Base-by-base conservation (phyloP, 2,329 filamentous ascomycete species). In the Fusarium compactum region DNA sequence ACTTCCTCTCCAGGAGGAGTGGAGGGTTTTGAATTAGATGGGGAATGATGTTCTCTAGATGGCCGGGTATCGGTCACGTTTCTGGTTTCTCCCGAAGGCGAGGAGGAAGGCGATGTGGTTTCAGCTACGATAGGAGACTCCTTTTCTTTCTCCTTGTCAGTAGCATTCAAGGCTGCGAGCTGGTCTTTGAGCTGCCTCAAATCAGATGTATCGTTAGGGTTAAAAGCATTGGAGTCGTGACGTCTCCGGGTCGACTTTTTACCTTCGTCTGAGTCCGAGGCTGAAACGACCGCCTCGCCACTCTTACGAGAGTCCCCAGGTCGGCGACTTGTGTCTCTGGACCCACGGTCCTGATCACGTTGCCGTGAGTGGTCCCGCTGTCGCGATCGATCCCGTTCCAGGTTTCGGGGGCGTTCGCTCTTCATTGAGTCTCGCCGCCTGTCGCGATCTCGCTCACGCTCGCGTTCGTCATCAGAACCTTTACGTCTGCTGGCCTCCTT, bases 151-250 rank as follows among this genome's bases (percentile, higher is more conserved):
- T 71, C 68, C 41, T 72, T 73, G 15, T 77, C 76, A 5, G 71
- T 60, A 1, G 67, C 72, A 32, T 77, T 76, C 70, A 84, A 80
- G 32, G 83, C 81, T 20, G 85, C 82, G 30, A 86, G 77, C 70
- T 87, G 82, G 25, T 85, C 82, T 71, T 86, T 86, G 44, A 88
- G 76, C 12, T 84, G 82, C 59, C 80, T 82, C 18, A 89, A 69
- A 18, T 84, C 84, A 30, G 80, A 81, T 5, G 85, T 81, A 68
- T 89, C 83, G 29, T 84, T 88, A 8, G 86, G 86, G 61, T 87
- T 81, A 65, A 89, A 89, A 3, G 79, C 80, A 44, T 78, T 76
- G 1, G 84, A 79, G 38, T 77, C 71, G 18, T 80, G 80, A 25
- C 74, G 74, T 9, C 82, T 81, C 44, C 84, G 81, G 20, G 79